Conservation (phyloP, 805 yeast species). For the Torulaspora microellipsoides region DNA sequence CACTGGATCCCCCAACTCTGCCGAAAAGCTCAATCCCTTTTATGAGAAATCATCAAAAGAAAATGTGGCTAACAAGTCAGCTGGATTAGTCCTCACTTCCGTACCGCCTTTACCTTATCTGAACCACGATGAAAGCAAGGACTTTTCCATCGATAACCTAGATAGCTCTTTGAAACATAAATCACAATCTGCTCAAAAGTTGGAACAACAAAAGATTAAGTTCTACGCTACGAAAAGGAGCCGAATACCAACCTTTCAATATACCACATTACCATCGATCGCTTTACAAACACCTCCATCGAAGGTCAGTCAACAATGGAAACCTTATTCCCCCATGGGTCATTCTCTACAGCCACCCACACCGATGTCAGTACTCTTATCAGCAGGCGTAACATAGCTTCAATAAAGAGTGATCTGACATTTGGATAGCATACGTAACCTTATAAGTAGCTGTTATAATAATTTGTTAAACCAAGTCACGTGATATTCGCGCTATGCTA, state of each 20-base stretch:
- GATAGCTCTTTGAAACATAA: conserved; percentile 1
- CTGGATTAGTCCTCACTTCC: conserved; percentile 16
- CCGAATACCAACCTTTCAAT: conserved; percentile 13
- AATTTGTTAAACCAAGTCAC: too few species aligned
- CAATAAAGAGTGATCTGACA: too few species aligned
- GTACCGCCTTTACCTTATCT: conserved; percentile 19
- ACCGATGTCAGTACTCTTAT: conserved; percentile 18
- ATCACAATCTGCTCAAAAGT: conserved; percentile 5
- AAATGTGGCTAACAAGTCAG: not conserved
- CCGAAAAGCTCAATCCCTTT: conserved; percentile 20
- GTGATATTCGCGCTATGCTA: too few species aligned
- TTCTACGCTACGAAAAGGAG: conserved; percentile 12
- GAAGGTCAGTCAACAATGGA: conserved; percentile 10
- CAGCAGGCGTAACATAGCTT: conserved; percentile 2
- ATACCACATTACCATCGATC: conserved; percentile 2
- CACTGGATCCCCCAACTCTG: conserved; percentile 30
- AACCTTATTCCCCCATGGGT: conserved; percentile 11
- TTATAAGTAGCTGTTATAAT: too few species aligned
- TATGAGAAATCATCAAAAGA: conserved; percentile 11
- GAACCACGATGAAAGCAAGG: conserved; percentile 8
- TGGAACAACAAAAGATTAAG: conserved; percentile 13
- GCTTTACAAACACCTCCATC: conserved; percentile 3
- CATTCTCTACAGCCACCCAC: conserved; percentile 20
- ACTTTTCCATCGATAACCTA: conserved; percentile 2
- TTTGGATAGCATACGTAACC: too few species aligned